phyloP scores from a whole-genome alignment of 306 rosid species.

The Acmispon strigosus region DNA sequence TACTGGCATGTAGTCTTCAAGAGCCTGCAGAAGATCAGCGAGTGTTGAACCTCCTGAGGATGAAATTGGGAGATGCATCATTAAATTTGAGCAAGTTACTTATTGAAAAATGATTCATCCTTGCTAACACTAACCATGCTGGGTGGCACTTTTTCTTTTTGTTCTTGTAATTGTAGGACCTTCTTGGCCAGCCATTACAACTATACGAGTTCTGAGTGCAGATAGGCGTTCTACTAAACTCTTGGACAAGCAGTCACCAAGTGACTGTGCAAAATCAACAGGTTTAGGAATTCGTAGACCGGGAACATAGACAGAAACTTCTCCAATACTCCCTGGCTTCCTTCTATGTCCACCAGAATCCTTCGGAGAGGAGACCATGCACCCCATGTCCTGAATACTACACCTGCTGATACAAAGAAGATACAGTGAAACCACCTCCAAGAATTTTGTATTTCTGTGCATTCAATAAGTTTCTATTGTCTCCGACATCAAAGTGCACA shows the following conservation, averaged over 20 bases:
- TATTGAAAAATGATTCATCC: conserved; percentile 11
- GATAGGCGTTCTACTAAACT: conserved; percentile 74
- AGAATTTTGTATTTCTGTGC: conserved; percentile 5
- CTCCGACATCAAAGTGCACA: conserved; percentile 24
- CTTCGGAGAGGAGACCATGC: conserved; percentile 70
- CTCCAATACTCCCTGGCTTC: conserved; percentile 90
- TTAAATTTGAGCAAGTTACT: conserved; percentile 6
- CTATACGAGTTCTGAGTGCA: conserved; percentile 89
- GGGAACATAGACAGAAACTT: conserved; percentile 87
- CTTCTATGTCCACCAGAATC: conserved; percentile 82
- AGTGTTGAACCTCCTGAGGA: conserved; percentile 86
- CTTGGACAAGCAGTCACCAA: conserved; percentile 76
- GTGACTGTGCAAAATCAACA: conserved; percentile 70
- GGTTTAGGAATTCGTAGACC: conserved; percentile 94
- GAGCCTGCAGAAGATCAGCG: conserved; percentile 92
- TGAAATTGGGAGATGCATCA: conserved; percentile 31
- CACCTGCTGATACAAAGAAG: conserved; percentile 43
- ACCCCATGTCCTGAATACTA: conserved; percentile 70
- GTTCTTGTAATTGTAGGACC: conserved; percentile 92
- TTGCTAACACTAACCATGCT: conserved; percentile 65
- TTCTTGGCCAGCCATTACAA: conserved; percentile 94
- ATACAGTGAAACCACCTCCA: conserved; percentile 30
- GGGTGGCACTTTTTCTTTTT: conserved; percentile 74
- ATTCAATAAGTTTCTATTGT: neutral
- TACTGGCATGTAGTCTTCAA: conserved; percentile 91